phyloP scores from a whole-genome alignment of 1,139 yeast genomes.

The Debaryomycetaceae sp. region DNA sequence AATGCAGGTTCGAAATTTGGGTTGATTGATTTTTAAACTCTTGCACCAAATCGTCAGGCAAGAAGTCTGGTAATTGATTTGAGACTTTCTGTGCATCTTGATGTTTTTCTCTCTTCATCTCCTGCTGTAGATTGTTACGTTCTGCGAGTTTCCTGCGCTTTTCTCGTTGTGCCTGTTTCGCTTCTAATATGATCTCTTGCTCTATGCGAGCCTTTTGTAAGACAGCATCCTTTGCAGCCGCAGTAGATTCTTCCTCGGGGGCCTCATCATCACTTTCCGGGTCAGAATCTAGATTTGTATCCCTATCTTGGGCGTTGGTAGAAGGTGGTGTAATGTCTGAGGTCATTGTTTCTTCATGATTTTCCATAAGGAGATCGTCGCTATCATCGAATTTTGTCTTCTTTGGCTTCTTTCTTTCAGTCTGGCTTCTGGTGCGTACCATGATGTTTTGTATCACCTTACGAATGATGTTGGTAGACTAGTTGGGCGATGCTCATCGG shows the following conservation, averaged over 20 bases:
- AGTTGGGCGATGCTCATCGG: too few relatives aligned
- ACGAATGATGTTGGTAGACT: too few relatives aligned
- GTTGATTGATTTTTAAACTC: constrained; percentile 7
- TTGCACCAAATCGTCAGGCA: constrained; percentile 39
- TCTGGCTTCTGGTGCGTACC: constrained; percentile 11
- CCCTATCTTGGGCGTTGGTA: too few relatives aligned
- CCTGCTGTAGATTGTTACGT: constrained; percentile 39
- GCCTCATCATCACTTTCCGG: constrained; percentile 38
- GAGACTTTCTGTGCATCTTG: constrained; percentile 10
- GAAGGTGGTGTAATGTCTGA: too few relatives aligned
- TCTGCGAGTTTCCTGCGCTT: constrained; percentile 41
- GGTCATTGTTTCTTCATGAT: too few relatives aligned
- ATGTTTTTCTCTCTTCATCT: constrained; percentile 17
- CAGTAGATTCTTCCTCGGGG: constrained; percentile 35
- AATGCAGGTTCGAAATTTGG: constrained; percentile 19
- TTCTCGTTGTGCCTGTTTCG: constrained; percentile 29
- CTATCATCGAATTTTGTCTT: constrained; percentile 13
- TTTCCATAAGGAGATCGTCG: too few relatives aligned
- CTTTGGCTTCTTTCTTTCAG: constrained; percentile 5
- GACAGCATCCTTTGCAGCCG: constrained; percentile 17
- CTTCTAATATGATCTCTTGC: constrained; percentile 20
- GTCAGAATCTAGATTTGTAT: too few relatives aligned
- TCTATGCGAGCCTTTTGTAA: constrained; percentile 25
- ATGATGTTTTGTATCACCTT: too few relatives aligned
- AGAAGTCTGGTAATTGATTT: constrained; percentile 34